Percentiles rank a stretch among this genome's conserved stretches.
phyloP scores from a whole-genome alignment of 176 grass and related monocot species.

The Aegilops umbellulata region DNA sequence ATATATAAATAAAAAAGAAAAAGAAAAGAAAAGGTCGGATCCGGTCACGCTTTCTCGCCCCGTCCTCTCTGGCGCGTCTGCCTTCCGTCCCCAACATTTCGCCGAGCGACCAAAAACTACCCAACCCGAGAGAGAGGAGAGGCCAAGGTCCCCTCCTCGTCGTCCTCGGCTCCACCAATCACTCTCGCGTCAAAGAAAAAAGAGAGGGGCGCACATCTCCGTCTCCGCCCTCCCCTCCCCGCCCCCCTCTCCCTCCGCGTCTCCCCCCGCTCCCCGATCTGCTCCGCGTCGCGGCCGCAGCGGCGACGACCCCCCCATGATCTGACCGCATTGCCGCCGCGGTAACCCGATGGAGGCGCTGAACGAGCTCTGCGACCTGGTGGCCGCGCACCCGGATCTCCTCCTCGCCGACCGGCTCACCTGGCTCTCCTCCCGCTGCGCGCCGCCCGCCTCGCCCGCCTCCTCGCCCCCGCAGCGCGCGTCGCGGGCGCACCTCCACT shows the following conservation, averaged over 20 bases:
- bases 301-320: conserved; percentile 25
- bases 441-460: not conserved
- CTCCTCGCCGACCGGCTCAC: conserved; percentile 92
- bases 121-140: no score
- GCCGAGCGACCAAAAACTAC: not conserved
- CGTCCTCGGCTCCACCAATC: conserved; percentile 42
- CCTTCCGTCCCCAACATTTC: not conserved
- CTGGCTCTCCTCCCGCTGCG: conserved; percentile 94
- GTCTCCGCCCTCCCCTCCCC: not conserved
- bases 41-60: no score
- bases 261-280: conserved; percentile 30
- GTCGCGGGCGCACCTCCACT: conserved; percentile 83
- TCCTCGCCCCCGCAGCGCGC: conserved; percentile 9
- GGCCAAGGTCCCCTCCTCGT: not conserved
- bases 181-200: conserved; percentile 39
- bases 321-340: conserved; percentile 47
- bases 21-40: no score
- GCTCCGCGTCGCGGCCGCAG: conserved; percentile 10
- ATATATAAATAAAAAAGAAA: no score
- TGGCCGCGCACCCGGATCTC: conserved; percentile 83
- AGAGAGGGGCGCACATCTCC: conserved; percentile 29
- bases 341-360: conserved; percentile 74
- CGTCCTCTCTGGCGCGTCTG: no score
- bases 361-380: conserved; percentile 92
- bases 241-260: conserved; percentile 5